Evolutionary conservation across 805 yeast genomes (phyloP), one percentile per base, ranked within the genome.

Genomic region (Candida ulmi): DNA sequence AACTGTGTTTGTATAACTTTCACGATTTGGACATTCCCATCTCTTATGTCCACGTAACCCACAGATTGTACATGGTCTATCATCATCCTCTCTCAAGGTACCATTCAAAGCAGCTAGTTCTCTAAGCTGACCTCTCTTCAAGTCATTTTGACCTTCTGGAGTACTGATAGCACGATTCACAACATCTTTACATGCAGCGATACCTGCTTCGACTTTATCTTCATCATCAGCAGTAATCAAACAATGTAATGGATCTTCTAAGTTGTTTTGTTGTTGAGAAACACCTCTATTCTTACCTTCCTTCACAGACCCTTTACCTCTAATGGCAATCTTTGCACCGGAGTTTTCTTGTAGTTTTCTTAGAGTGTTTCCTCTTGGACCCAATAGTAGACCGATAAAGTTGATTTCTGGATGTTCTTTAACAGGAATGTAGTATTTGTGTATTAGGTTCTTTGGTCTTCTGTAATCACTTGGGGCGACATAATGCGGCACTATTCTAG

Each of bases 251-350:
- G 88, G 95, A 43, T 95, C 99, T 33, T 81, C 79, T 48, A 80
- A 65, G 43, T 77, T 73, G 44, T 73, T 69, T 25, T 74, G 74
- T 30, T 53, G 55, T 3, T 50, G 31, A 7, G 58, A 36, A 23
- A 41, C 37, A 13, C 67, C 69, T 31, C 71, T 66, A 41, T 75
- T 74, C 58, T 80, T 83, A 25, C 98, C 98, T 55, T 87, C 95
- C 55, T 91, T 91, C 16, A 88, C 95, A 1, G 97, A 90, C 0
- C 99, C 99, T 50, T 84, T 80, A 21, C 99, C 99, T 50, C 99
- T 71, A 36, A 93, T 85, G 3, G 90, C 95, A 43, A 93, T 83
- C 48, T 74, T 77, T 15, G 98, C 96, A 1, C 96, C 96, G 30
- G 95, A 82, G 36, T 83, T 80, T 23, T 76, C 80, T 57, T 91